Base-by-base conservation (phyloP, 768 basidiomycete species). In the Termitomyces sp. region DNA sequence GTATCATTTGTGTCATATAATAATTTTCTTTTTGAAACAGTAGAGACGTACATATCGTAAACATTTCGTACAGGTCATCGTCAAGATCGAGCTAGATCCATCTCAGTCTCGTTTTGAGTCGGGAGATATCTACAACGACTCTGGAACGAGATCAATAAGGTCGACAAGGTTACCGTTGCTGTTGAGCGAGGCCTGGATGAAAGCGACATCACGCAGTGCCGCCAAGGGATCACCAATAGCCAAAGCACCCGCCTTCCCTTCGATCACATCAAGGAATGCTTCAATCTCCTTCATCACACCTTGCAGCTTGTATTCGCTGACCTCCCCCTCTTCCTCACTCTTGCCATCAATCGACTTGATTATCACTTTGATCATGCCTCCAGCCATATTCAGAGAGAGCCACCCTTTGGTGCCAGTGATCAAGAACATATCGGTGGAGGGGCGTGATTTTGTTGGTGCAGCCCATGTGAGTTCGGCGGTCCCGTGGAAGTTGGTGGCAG, bases 131-230 rank as follows among this genome's bases (percentile, higher is more conserved):
- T 44, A 45, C 33, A 38, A 15, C 15, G 20, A 44, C 25, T 45
- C 52, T 16, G 52, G 42, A 25, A 53, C 52, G 9, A 53, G 25
- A 36, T 29, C 43, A 18, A 38, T 27, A 7, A 53, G 43, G 15
- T 53, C 52, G n/a, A 53, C 41, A 15, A 53, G 43, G 10, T 22
- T 41, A 9, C 52, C 52, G 23, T 44, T 44, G 25, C 51, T 52
- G 35, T 79, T 85, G 73, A 94, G 71, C 27, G 81, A 82, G 25
- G 88, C 91, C 71, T 95, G 77, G 56, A 95, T 86, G 62, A 92
- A 74, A 25, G 87, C 89, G 27, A 94, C 83, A 65, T 94, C 92
- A 57, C 72, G 72, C 57, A 95, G 68, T 29, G 90, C 83, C 16
- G 73, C 81, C 33, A 75, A 66, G 25, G 88, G 86, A 58, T 81